Base-by-base conservation (phyloP, 2,329 filamentous ascomycete genomes). In the Teratosphaeria viscida region DNA sequence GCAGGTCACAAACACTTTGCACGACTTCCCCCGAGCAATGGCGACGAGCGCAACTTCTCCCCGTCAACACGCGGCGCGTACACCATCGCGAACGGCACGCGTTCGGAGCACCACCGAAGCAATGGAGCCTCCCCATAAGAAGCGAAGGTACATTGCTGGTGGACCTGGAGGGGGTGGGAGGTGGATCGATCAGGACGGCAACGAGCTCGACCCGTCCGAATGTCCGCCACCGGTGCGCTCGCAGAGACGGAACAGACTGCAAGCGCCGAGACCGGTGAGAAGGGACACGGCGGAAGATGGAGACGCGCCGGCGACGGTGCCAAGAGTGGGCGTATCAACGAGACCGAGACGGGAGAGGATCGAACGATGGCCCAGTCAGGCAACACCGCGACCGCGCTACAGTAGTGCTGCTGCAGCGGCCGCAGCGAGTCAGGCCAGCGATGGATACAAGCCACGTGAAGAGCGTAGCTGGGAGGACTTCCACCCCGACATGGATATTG, bases 381-480 rank as follows among this genome's bases (percentile, higher is more conserved):
- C 75, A 57, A 74, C 75, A 68, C 71, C 73, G 35, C 79, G 81
- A 67, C 88, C 89, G 72, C 83, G 89, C 65, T 95, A 89, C 74
- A 90, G 59, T 67, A 92, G 89, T 54, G 90, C 84, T n/a, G 90
- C 92, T 12, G 91, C 91, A 32, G 89, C 92, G 27, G 90, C 92
- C 56, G 91, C 90, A 5, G 88, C 89, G 3, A 88, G 94, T 61
- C 89, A 90, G 66, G 91, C 96, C 71, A 92, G 86, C 68, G 94
- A 97, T 77, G 92, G 92, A 56, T 97, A 97, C 76, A 99, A 99
- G 73, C 94, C 94, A 35, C 83, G 94, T 70, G 94, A 99, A 76
- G 94, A 99, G 77, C 86, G 92, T 63, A 90, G 90, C 57, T 99
- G 92, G 91, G 92, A 96, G 70, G 94, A 99, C 72, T 97, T 97